phyloP scores from a whole-genome alignment of 2,329 filamentous ascomycete species.

The Penicillium sp. region DNA sequence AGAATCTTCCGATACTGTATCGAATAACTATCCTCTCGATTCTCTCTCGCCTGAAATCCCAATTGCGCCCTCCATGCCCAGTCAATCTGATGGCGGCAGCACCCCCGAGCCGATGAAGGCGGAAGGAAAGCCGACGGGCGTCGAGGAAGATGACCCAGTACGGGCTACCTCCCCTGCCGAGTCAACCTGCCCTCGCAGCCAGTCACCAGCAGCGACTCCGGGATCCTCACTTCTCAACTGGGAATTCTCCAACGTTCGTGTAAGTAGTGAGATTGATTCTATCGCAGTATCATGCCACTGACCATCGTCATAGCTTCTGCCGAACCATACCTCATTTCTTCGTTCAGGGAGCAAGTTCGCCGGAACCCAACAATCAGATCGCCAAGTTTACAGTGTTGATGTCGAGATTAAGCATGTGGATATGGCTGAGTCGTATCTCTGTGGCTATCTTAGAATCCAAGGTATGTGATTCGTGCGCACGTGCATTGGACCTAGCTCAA shows the following conservation, averaged over 20 bases:
- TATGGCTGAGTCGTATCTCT: slow-evolving; percentile 88
- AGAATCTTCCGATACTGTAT: slow-evolving; percentile 27
- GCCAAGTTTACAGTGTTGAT: slow-evolving; percentile 90
- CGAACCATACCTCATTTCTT: slow-evolving; percentile 78
- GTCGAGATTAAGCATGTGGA: slow-evolving; percentile 97
- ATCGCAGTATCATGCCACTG: slow-evolving; percentile 7
- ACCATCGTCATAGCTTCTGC: slow-evolving; percentile 58
- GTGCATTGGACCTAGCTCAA: slow-evolving; percentile 1
- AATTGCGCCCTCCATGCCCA: slow-evolving; percentile 24
- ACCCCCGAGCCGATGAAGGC: slow-evolving; percentile 24
- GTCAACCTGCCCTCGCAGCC: slow-evolving; percentile 27
- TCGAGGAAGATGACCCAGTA: slow-evolving; percentile 32
- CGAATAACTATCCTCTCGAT: slow-evolving; percentile 25
- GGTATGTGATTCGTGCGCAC: slow-evolving; percentile 50
- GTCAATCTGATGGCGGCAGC: slow-evolving; percentile 27
- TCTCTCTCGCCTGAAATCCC: slow-evolving; percentile 23
- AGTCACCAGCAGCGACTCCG: slow-evolving; percentile 31
- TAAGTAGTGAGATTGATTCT: slow-evolving; percentile 35
- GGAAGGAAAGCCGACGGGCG: slow-evolving; percentile 26
- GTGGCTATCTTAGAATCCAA: slow-evolving; percentile 93
- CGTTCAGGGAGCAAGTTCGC: slow-evolving; percentile 83
- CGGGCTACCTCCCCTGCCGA: slow-evolving; percentile 34
- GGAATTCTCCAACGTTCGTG: slow-evolving; percentile 55
- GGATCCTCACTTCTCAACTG: slow-evolving; percentile 50
- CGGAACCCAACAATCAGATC: slow-evolving; percentile 89